Conservation (phyloP, 2,329 filamentous ascomycete genomes). For the Aureobasidium sp. region DNA sequence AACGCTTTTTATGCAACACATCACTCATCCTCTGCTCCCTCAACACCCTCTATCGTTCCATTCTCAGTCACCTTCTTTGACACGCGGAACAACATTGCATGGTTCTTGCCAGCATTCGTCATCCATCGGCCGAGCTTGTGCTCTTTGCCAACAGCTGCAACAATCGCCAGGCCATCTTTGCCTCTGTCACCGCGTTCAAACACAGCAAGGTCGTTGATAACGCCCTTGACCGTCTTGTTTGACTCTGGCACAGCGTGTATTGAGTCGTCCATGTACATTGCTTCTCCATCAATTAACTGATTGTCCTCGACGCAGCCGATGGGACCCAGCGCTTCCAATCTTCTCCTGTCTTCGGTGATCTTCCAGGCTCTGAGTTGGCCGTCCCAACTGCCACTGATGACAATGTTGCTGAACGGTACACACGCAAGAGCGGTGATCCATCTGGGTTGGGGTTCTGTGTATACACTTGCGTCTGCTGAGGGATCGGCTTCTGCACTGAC, state of each 20-base stretch:
- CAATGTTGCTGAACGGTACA: slow-evolving; percentile 81
- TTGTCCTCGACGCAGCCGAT: slow-evolving; percentile 41
- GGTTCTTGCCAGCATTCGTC: slow-evolving; percentile 61
- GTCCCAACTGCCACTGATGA: slow-evolving; percentile 92
- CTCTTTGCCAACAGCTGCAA: slow-evolving; percentile 80
- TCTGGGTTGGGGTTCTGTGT: slow-evolving; percentile 50
- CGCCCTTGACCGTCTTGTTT: slow-evolving; percentile 49
- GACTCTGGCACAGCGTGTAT: slow-evolving; percentile 12
- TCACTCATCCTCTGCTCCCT: slow-evolving; percentile 1
- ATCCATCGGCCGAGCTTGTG: slow-evolving; percentile 80
- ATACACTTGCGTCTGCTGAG: slow-evolving; percentile 36
- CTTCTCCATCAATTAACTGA: slow-evolving; percentile 16
- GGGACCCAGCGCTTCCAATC: slow-evolving; percentile 62
- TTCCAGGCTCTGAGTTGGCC: slow-evolving; percentile 80
- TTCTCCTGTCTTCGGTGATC: slow-evolving; percentile 72
- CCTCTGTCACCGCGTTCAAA: slow-evolving; percentile 77
- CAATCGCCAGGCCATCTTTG: slow-evolving; percentile 65
- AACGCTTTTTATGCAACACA: slow-evolving; percentile 4
- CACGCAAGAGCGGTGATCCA: slow-evolving; percentile 86
- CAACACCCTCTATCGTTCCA: not conserved
- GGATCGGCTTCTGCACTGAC: slow-evolving; percentile 65
- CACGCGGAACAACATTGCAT: slow-evolving; percentile 78
- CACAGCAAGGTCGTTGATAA: slow-evolving; percentile 81
- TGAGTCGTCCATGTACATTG: slow-evolving; percentile 6
- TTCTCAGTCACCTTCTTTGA: slow-evolving; percentile 29